Evolutionary conservation across 352 stramenopile genomes (phyloP).

Genomic region (Pythium dissotocum): DNA sequence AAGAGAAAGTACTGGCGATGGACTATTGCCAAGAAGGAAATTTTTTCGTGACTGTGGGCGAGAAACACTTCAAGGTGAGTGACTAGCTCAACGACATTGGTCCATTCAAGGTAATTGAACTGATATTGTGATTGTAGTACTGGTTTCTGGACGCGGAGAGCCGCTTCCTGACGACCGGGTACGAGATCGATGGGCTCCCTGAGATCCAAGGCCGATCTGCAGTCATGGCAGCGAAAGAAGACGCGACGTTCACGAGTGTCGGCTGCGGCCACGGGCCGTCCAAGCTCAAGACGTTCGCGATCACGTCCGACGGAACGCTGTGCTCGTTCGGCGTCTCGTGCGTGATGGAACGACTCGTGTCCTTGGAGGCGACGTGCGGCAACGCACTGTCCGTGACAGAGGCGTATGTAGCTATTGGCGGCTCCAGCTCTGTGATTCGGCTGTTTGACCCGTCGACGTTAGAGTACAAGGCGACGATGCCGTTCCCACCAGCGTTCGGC

Average conservation of each 20-base stretch:
- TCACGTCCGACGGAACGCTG: constrained; percentile 70
- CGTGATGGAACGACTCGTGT: constrained; percentile 78
- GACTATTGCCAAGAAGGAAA: constrained; percentile 72
- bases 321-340: constrained; percentile 76
- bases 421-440: constrained; percentile 61
- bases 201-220: constrained; percentile 65
- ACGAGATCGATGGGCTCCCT: constrained; percentile 49
- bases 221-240: constrained; percentile 56
- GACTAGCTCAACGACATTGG: not conserved
- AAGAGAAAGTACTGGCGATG: constrained; percentile 71
- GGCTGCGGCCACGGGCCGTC: constrained; percentile 54
- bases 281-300: constrained; percentile 70
- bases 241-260: constrained; percentile 72
- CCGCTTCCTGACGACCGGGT: constrained; percentile 54
- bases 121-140: constrained; percentile 42
- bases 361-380: constrained; percentile 54
- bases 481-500: constrained; percentile 74
- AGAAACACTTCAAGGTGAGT: constrained; percentile 74
- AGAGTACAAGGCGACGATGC: constrained; percentile 71
- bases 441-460: constrained; percentile 75
- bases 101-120: not conserved
- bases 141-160: constrained; percentile 65
- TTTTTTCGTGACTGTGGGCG: constrained; percentile 83
- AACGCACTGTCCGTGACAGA: constrained; percentile 79
- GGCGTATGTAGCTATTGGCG: constrained; percentile 68